Base-by-base conservation (phyloP, 1,284 basidiomycete species). In the Filobasidium uniguttulatum region DNA sequence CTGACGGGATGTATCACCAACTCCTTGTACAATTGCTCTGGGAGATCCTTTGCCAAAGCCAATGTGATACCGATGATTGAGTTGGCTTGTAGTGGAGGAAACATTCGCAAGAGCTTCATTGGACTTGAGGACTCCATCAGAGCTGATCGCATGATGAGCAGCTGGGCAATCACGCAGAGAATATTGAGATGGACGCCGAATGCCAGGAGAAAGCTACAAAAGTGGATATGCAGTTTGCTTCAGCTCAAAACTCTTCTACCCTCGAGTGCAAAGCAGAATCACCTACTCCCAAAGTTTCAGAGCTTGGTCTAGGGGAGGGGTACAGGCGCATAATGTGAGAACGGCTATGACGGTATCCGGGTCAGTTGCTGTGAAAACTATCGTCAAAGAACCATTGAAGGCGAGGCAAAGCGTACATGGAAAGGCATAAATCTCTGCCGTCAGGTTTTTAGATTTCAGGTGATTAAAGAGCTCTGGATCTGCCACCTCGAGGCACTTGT, bases 371-470 rank as follows among this genome's bases (percentile, higher is more conserved):
- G 22, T 31, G 35, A 26, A 43, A 12, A n/a, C n/a, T n/a, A n/a
- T n/a, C n/a, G n/a, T n/a, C n/a, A 40, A 26, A n/a, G n/a, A n/a
- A n/a, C n/a, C n/a, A n/a, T n/a, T n/a, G n/a, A n/a, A n/a, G n/a
- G n/a, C n/a, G 28, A 15, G 20, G 20, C 17, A 22, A 44, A 31
- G 74, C 84, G 52, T 60, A 90, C 89, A 94, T 41, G 93, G 87
- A 62, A 98, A 97, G 1, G 91, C 93, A 66, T 97, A 97, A 30
- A 98, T 80, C 64, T 97, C 90, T 5, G 93, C 93, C n/a, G 82
- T 84, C n/a, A 98, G 77, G 56, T 91, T 91, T 65, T 91, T 93
- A 33, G 81, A 82, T 29, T 83, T 78, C 34, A 98, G 72, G 67
- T 90, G 77, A 12, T 74, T 73, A 62, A 78, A 93, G 15, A 98